Base-by-base conservation (phyloP, 2,329 filamentous ascomycete genomes). In the Ophiocordyceps robertsii region DNA sequence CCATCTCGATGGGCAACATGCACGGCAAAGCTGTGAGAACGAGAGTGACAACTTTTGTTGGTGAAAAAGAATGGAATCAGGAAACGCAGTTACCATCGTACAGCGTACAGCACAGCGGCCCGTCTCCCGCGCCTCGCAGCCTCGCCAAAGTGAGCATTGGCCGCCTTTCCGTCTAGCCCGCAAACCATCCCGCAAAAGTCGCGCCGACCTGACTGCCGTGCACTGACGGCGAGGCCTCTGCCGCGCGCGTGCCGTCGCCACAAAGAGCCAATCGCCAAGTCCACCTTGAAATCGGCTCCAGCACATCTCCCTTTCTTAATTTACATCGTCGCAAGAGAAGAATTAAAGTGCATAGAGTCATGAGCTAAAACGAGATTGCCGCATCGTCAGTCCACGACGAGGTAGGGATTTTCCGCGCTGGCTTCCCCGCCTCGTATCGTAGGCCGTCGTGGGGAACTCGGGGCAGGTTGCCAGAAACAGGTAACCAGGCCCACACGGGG, bases 401-500 rank as follows among this genome's bases (percentile, higher is more conserved):
- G 41, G 41, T 37, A 37, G 42, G 38, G 41, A 44, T 47, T 40
- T 41, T 37, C 33, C 37, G 13, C 7, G 11, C 8, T 12, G 21
- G 14, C 37, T n/a, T 16, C n/a, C 27, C 19, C 37, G 13, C 37
- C 8, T 39, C 37, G 24, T 29, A 29, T 24, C 33, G 33, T 36
- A n/a, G 16, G 19, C 14, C 33, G 13, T 36, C 33, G 7, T 19
- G 2, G 16, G n/a, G 2, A 36, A 10, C 33, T 17, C 14, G 16
- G 7, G 33, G 4, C 33, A 17, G 13, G 13, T 10, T 36, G n/a
- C 33, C 33, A 36, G 14, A 35, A 11, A 13, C 45, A 42, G 50
- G 51, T 41, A 47, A 33, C 47, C 49, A 56, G 46, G 44, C 48
- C 49, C 52, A 56, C 47, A 52, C 53, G 48, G 53, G 55, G 48